Evolutionary conservation across 257 asterid species (phyloP).

Genomic region (Craterostigma plantagineum): DNA sequence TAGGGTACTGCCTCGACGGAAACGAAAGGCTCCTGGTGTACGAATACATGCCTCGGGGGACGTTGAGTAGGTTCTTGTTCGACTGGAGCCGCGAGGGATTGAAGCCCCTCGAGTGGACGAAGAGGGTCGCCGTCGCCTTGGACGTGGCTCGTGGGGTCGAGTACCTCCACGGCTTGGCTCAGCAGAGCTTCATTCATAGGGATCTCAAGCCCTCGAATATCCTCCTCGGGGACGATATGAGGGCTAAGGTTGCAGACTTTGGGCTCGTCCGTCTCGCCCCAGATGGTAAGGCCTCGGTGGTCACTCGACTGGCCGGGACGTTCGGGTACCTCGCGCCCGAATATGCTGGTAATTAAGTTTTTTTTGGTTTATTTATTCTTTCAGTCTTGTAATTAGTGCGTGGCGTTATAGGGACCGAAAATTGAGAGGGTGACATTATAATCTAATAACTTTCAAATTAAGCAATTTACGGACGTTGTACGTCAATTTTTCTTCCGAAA

Average conservation of each 20-base stretch:
- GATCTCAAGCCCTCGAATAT: slow-evolving; percentile 5
- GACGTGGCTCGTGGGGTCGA: slow-evolving; percentile 1
- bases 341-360: slow-evolving; percentile 1
- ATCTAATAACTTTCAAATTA: too few relatives aligned
- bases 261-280: neutral
- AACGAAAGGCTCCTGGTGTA: slow-evolving; percentile 1
- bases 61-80: neutral
- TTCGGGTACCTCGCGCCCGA: slow-evolving; percentile 4
- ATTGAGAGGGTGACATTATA: too few relatives aligned
- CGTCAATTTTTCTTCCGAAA: too few relatives aligned
- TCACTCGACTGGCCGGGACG: slow-evolving; percentile 2
- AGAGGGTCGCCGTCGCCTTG: neutral
- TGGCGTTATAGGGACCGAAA: too few relatives aligned
- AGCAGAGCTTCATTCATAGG: slow-evolving; percentile 2
- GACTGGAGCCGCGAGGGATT: neutral
- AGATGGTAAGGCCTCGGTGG: neutral
- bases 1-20: slow-evolving; percentile 1
- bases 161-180: slow-evolving; percentile 4
- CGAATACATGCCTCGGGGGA: slow-evolving; percentile 1
- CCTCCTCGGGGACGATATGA: neutral
- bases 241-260: slow-evolving; percentile 1
- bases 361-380: neutral
- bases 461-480: too few relatives aligned
- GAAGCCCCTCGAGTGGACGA: too few relatives aligned
- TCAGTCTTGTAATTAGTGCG: too few relatives aligned